phyloP scores from a whole-genome alignment of 1,284 basidiomycete genomes.

The Takashimella koratensis region DNA sequence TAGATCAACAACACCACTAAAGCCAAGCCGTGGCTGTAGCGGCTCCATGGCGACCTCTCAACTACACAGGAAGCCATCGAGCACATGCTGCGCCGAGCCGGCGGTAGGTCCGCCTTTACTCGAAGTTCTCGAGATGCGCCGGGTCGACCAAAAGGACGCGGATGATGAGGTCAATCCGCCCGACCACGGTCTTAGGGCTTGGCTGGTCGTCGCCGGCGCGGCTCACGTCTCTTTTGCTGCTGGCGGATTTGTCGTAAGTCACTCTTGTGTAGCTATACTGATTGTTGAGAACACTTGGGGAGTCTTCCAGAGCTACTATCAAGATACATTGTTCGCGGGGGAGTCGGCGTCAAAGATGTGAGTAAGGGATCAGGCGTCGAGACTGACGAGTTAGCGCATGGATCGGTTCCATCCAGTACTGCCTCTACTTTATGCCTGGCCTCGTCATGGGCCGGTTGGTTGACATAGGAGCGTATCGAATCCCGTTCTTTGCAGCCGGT shows the following conservation, averaged over 20 bases:
- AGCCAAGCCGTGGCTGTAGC: no score
- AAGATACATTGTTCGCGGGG: constrained; percentile 12
- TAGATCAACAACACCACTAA: no score
- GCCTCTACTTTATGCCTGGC: constrained; percentile 48
- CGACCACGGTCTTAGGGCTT: constrained; percentile 19
- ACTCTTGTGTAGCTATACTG: neutral
- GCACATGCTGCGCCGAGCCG: no score
- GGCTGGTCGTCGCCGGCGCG: constrained; percentile 20
- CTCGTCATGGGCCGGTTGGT: constrained; percentile 56
- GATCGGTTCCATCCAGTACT: constrained; percentile 67
- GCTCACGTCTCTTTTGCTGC: constrained; percentile 18
- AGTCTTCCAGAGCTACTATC: constrained; percentile 21
- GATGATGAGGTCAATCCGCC: constrained; percentile 18
- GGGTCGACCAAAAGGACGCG: no score
- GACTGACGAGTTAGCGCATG: constrained; percentile 50
- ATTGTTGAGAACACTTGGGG: constrained; percentile 22
- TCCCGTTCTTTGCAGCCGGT: constrained; percentile 51
- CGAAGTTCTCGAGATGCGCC: no score
- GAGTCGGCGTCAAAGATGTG: constrained; percentile 12
- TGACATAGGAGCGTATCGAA: constrained; percentile 55
- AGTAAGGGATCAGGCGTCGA: neutral
- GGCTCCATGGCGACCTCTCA: no score
- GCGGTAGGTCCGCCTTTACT: no score
- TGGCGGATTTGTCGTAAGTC: constrained; percentile 22
- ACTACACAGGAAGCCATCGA: no score